Conservation (phyloP, 2,329 filamentous ascomycete genomes). For the Cadophora sp. region DNA sequence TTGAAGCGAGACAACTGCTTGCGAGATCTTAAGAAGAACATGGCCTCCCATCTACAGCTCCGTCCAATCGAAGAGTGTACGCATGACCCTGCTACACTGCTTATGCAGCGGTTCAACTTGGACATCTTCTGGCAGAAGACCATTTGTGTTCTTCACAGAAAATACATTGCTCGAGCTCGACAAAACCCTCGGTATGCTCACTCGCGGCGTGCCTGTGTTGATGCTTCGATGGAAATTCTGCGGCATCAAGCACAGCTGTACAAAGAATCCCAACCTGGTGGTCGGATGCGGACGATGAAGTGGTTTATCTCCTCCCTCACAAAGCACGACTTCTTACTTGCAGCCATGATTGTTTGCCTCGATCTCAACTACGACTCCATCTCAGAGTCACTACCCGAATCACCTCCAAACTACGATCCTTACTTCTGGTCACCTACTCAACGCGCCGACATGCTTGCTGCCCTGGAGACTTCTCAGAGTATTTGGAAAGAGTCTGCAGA, state of each 20-base stretch:
- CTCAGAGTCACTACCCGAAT: slow-evolving; percentile 44
- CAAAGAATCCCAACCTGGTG: slow-evolving; percentile 74
- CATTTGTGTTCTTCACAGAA: slow-evolving; percentile 86
- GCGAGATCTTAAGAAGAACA: slow-evolving; percentile 65
- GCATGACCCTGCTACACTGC: slow-evolving; percentile 80
- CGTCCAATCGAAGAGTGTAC: slow-evolving; percentile 76
- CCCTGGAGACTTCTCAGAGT: slow-evolving; percentile 72
- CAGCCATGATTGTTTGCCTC: slow-evolving; percentile 82
- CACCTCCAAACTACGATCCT: slow-evolving; percentile 51
- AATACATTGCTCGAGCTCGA: slow-evolving; percentile 80
- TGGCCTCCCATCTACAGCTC: slow-evolving; percentile 82
- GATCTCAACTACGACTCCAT: slow-evolving; percentile 77
- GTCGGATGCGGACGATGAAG: slow-evolving; percentile 74
- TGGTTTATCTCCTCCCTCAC: slow-evolving; percentile 83
- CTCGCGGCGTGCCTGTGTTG: slow-evolving; percentile 83
- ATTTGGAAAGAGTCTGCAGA: slow-evolving; percentile 85
- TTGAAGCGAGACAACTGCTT: slow-evolving; percentile 67
- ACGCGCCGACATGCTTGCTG: slow-evolving; percentile 76
- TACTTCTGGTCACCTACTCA: slow-evolving; percentile 65
- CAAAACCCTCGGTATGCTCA: slow-evolving; percentile 83
- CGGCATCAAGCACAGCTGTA: slow-evolving; percentile 78
- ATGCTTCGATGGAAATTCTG: slow-evolving; percentile 84
- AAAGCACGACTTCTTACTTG: slow-evolving; percentile 84
- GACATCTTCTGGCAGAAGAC: slow-evolving; percentile 90
- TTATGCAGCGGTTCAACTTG: slow-evolving; percentile 84